Evolutionary conservation across 139 green algal genomes (phyloP).

Genomic region (Coelastrella sp.): DNA sequence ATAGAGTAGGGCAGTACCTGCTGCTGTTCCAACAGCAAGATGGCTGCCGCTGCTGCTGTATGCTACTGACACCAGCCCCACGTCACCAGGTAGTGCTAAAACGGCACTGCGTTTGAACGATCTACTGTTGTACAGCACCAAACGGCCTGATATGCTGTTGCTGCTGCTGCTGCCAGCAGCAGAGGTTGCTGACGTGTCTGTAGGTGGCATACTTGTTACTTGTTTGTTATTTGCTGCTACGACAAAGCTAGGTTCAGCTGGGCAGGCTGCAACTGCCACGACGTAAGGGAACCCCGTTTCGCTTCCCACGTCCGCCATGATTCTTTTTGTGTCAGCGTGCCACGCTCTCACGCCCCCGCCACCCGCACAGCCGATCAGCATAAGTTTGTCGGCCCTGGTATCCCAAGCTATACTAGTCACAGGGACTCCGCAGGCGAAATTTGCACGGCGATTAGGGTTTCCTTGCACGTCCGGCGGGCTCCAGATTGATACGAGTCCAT

Average conservation of each 20-base stretch:
- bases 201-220: no score
- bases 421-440: constrained; percentile 48
- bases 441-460: constrained; percentile 43
- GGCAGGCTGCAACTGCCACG: background rate
- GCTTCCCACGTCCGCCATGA: constrained; percentile 49
- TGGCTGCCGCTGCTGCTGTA: constrained; percentile 41
- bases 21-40: constrained; percentile 27
- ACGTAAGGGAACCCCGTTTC: constrained; percentile 20
- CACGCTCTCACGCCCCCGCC: constrained; percentile 44
- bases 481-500: background rate
- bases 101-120: constrained; percentile 44
- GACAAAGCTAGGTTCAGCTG: background rate
- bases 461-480: background rate
- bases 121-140: constrained; percentile 2
- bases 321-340: constrained; percentile 66
- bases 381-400: constrained; percentile 57
- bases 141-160: background rate
- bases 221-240: constrained; percentile 20
- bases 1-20: constrained; percentile 26
- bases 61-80: constrained; percentile 27
- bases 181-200: no score
- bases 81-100: background rate
- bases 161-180: background rate
- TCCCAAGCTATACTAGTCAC: constrained; percentile 64
- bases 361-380: constrained; percentile 61